Percentiles rank a stretch among this genome's conserved stretches.
phyloP scores from a whole-genome alignment of 2,329 filamentous ascomycete species.

The Fusarium xyrophilum region DNA sequence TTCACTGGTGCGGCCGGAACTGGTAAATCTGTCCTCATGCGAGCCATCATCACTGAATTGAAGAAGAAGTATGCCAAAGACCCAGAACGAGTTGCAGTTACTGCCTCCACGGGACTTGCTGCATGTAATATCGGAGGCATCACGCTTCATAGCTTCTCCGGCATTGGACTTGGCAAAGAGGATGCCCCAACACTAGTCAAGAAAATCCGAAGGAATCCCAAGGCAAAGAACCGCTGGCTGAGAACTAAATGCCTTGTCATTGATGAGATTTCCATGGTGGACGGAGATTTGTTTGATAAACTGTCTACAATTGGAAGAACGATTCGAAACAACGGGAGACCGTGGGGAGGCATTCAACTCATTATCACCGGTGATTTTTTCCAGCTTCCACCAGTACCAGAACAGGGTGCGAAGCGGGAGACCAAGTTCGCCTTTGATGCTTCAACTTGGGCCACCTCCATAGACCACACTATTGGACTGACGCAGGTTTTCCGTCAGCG shows the following conservation, averaged over 20 bases:
- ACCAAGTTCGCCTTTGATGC: slow-evolving; percentile 94
- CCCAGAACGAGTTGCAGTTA: slow-evolving; percentile 86
- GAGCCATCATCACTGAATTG: slow-evolving; percentile 84
- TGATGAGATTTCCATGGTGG: slow-evolving; percentile 98
- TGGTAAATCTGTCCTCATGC: slow-evolving; percentile 94
- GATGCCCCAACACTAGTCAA: slow-evolving; percentile 79
- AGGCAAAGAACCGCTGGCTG: slow-evolving; percentile 88
- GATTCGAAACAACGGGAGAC: slow-evolving; percentile 87
- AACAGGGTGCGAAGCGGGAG: slow-evolving; percentile 67
- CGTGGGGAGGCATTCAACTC: slow-evolving; percentile 95
- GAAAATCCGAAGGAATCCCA: slow-evolving; percentile 88
- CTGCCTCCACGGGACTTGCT: slow-evolving; percentile 92
- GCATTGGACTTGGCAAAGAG: slow-evolving; percentile 91
- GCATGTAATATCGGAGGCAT: slow-evolving; percentile 97
- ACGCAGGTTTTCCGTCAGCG: slow-evolving; percentile 97
- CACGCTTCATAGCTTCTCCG: slow-evolving; percentile 93
- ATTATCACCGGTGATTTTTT: slow-evolving; percentile 98
- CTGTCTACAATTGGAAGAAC: slow-evolving; percentile 84
- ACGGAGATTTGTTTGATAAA: slow-evolving; percentile 96
- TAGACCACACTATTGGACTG: slow-evolving; percentile 93
- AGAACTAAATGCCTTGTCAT: slow-evolving; percentile 86
- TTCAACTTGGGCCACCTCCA: slow-evolving; percentile 87
- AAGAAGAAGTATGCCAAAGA: slow-evolving; percentile 78
- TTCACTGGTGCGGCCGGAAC: slow-evolving; percentile 97
- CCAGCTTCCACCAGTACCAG: slow-evolving; percentile 92